Base-by-base conservation (phyloP, 345 rosid genomes). In the Gossypium mustelinum region DNA sequence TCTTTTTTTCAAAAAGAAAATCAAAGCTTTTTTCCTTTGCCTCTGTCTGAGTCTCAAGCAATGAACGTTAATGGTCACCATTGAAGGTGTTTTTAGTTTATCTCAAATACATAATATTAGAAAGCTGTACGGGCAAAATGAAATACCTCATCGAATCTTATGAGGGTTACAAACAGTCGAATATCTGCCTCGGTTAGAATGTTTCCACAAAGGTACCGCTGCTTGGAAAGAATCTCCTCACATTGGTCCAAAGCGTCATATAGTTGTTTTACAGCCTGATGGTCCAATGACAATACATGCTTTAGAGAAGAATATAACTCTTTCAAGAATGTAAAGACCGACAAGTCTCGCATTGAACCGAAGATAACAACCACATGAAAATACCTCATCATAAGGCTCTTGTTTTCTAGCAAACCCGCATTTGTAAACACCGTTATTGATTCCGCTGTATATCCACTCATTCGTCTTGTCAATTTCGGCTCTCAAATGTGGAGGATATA, bases 121-220 rank as follows among this genome's bases (percentile, higher is more conserved):
- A 47, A 67, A 22, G 71, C 10, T 7, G 24, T 44, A 25, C 2
- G 12, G 22, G 65, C 7, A 22, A 71, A 20, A 51, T 48, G 14
- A 22, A 54, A 50, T 86, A 93, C 96, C 97, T 94, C 98, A 66
- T 94, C 98, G 78, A 92, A 94, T 88, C 98, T 90, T 82, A 94
- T 88, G 27, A 94, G 85, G 10, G 98, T 94, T 65, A 88, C 94
- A 73, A 94, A 94, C 78, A 92, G 78, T 56, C 94, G 79, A 11
- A 94, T 81, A 84, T 92, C 97, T 4, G 94, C 82, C 80, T 94
- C 98, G 2, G 97, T 80, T 58, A 92, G 72, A 48, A 73, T 73
- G 69, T 89, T 87, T 59, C 94, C 97, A 48, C 97, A 94, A 13
- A 94, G 81, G 78, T 85, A 94, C 0, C 90, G 77, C 13, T 90